Base-by-base conservation (phyloP, 2,329 filamentous ascomycete genomes). In the Cordyceps cicadae region DNA sequence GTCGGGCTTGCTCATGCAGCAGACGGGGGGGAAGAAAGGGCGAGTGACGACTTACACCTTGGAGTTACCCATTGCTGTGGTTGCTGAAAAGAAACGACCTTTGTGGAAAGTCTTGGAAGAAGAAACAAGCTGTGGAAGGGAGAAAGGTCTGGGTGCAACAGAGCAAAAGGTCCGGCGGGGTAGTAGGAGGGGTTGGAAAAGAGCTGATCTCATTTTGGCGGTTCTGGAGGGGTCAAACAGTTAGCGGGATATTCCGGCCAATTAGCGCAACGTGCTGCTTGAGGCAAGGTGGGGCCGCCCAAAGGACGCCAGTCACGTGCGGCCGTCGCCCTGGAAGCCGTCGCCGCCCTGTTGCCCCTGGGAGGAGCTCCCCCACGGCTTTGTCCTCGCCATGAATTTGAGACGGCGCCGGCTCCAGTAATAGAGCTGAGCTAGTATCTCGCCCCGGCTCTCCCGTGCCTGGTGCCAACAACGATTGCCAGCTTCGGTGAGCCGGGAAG, bases 1-100 rank as follows among this genome's bases (percentile, higher is more conserved):
- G 69, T 54, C 58, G 55, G 21, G 12, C 7, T 15, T 32, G 21
- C 6, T 2, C 29, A 32, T 34, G 9, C 14, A 49, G 29, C 50
- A 19, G 24, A 4, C 15, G 39, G n/a, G 7, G 19, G 29, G 21
- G 21, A n/a, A 29, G 9, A 15, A 21, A 29, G 21, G 21, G 19
- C 21, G 21, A 48, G 21, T 2, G 39, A 9, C 3, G 52, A 82
- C 86, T 79, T 81, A 90, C 79, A 86, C 86, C 75, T 87, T 86
- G 75, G 84, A 77, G 72, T 81, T 78, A 64, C 67, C 63, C 91
- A 96, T 96, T 76, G 82, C 87, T 81, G 83, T 78, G 71, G 87
- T 77, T 74, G 89, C 80, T 64, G 76, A 78, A 69, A 80, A 82
- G 69, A 76, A 78, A 68, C 78, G 74, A 66, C 72, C 65, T 54